Base-by-base conservation (phyloP, 495 filamentous ascomycete genomes). In the Penicillium samsonianum region DNA sequence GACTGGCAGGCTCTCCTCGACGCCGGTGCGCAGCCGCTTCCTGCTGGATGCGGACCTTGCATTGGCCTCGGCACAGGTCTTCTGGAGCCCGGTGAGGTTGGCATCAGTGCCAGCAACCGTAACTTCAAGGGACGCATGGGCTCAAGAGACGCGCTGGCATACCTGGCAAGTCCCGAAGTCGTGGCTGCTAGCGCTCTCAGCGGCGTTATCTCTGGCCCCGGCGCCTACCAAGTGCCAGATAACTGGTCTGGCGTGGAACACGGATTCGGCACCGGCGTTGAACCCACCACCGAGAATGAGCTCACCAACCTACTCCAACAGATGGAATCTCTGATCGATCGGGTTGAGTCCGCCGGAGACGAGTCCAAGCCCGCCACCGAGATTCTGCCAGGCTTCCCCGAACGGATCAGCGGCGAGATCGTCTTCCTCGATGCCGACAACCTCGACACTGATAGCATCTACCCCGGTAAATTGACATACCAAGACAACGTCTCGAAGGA, bases 121-220 rank as follows among this genome's bases (percentile, higher is more conserved):
- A 96, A 96, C 71, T 96, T 96, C 79, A 92, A 94, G 73, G 92
- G 91, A 0, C 84, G 93, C 20, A 96, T 96, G 92, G 92, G 93
- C 4, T 85, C 80, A 6, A 85, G 80, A 8, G 85, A 91, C 5
- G 90, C 91, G 0, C 88, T 90, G 60, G 91, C 92, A 0, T 98
- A 98, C 68, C 85, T 98, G 3, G 90, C 86, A 9, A 91, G 86
- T 58, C 93, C 94, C 5, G 92, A 96, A 60, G 88, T 96, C 12
- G 93, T 98, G 3, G 93, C 93, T 16, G 92, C 93, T 0, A 91
- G 88, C 59, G 92, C 92, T 7, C 72, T 96, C 35, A 77, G 80
- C 37, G 92, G 92, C 22, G 84, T 81, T 59, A 91, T 97, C 45
- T 76, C 82, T 3, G 89, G 92, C 2, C 89, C 93, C 9, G 92